A percentile compares a stretch with the other conserved stretches of the same genome.
phyloP scores from a whole-genome alignment of 306 rosid genomes.

The Vigna trinervia region DNA sequence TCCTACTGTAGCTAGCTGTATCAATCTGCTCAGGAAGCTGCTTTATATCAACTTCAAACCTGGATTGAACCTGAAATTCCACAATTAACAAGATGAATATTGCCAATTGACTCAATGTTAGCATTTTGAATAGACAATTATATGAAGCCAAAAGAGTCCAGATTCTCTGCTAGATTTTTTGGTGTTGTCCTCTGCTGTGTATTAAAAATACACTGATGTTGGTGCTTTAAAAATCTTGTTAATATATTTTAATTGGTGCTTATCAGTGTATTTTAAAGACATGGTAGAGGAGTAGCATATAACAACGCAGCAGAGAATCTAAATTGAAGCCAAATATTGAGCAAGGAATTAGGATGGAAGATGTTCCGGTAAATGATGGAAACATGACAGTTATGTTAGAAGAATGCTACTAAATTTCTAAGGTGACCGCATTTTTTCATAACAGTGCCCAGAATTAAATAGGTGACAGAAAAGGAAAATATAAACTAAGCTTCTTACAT shows the following conservation, averaged over 20 bases:
- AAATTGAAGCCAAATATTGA: not conserved
- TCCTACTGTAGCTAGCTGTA: constrained; percentile 90
- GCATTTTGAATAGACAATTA: not conserved
- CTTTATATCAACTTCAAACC: constrained; percentile 97
- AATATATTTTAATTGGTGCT: no score
- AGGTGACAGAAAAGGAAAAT: not conserved
- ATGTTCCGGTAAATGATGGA: not conserved
- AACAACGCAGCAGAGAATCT: no score
- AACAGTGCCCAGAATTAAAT: not conserved
- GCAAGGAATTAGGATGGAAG: not conserved
- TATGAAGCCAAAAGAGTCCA: not conserved
- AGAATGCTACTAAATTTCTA: not conserved
- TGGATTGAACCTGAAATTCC: constrained; percentile 79
- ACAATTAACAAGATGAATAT: constrained; percentile 20
- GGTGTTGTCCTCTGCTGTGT: no score
- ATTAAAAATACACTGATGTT: no score
- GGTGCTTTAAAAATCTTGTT: no score
- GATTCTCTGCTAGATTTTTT: no score
- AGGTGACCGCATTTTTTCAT: not conserved
- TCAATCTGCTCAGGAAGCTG: constrained; percentile 98
- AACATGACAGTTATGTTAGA: not conserved
- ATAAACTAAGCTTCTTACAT: constrained; percentile 54
- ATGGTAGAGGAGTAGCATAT: no score
- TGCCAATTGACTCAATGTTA: not conserved
- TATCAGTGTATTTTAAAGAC: no score